These are phyloP conservation scores for Sclerotinia minor DNA, from an alignment of 2,329 filamentous ascomycete species.

Conservation along the genomic window DNA sequence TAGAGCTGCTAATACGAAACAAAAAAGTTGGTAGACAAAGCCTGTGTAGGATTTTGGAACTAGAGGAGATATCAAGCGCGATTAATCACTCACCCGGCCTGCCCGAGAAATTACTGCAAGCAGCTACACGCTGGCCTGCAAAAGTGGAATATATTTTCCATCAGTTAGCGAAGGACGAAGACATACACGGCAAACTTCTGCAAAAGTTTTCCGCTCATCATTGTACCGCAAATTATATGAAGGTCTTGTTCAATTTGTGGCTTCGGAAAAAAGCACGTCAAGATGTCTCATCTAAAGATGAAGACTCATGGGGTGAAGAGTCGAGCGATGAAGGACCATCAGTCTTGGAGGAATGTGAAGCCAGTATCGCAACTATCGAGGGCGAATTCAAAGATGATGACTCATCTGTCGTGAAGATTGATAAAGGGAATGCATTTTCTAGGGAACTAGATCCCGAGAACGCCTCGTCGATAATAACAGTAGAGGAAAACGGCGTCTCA, in stretches of 20 bases:
- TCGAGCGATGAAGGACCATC: background rate
- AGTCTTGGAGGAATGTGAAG: background rate
- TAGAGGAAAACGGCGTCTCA: background rate
- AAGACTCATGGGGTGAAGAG: background rate
- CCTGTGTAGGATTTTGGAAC: too few relatives aligned
- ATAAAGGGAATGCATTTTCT: background rate
- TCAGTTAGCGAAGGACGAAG: background rate
- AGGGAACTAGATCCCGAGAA: too few relatives aligned
- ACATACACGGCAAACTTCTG: background rate
- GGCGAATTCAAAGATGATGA: background rate
- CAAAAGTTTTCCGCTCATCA: background rate
- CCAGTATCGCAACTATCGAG: background rate
- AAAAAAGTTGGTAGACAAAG: too few relatives aligned
- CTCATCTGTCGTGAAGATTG: background rate
- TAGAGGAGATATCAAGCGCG: background rate
- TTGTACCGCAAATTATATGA: background rate
- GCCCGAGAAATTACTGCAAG: background rate
- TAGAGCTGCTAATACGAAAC: background rate
- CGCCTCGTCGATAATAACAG: too few relatives aligned
- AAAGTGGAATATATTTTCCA: background rate
- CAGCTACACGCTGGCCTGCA: background rate
- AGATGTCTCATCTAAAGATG: background rate
- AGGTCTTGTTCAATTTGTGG: rapidly evolving
- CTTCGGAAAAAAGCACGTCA: rapidly evolving
- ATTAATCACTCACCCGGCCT: background rate